phyloP scores from a whole-genome alignment of 345 rosid species.

The Eucalyptus albens region DNA sequence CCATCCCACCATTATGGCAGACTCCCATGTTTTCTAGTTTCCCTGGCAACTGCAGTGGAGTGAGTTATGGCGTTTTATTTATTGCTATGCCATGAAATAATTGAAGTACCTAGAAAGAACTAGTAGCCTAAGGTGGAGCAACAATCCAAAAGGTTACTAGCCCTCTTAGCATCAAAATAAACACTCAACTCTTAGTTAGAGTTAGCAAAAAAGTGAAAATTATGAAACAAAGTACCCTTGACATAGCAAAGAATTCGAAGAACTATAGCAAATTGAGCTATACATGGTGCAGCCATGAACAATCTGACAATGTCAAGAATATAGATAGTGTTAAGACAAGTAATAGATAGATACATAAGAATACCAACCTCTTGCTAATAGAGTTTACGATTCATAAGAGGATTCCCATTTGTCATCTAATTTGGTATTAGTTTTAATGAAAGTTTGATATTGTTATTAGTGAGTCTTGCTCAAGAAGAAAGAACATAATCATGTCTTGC shows the following conservation, averaged over 20 bases:
- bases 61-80: neutral
- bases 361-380: accelerated
- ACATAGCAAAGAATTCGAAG: neutral
- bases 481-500: neutral
- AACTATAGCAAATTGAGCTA: neutral
- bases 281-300: neutral
- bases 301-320: accelerated
- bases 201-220: neutral
- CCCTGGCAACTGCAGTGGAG: neutral
- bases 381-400: neutral
- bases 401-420: neutral
- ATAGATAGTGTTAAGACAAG: neutral
- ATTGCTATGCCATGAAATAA: neutral
- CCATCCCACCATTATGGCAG: neutral
- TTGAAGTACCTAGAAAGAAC: neutral
- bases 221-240: neutral
- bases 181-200: neutral
- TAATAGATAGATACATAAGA: neutral
- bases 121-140: neutral
- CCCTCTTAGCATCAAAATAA: neutral
- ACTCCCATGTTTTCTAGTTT: neutral
- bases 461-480: neutral
- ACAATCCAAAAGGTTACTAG: neutral
- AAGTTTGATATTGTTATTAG: neutral
- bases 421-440: neutral